Evolutionary conservation across 306 rosid species (phyloP), one percentile per base, ranked within the genome.

Genomic region (Acacia acuminata): DNA sequence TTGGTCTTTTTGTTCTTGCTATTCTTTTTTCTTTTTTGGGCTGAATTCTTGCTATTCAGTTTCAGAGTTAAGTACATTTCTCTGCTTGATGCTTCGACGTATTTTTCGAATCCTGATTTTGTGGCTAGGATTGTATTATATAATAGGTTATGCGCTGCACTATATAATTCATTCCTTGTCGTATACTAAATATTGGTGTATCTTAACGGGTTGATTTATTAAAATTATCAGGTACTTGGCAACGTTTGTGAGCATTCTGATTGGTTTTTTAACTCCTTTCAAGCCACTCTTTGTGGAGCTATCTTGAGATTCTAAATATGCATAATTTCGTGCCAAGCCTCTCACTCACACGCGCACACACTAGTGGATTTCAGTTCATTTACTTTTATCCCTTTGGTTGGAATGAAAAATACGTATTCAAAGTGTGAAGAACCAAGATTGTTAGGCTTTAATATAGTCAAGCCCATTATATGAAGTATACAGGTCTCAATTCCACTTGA

Each of bases 171-270:
- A 47, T 60, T 70, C 22, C 64, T 58, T 77, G 48, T 63, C 70
- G 50, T 15, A 3, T 83, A 61, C 34, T 64, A 58, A 71, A 40
- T 58, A 27, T 27, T 45, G 77, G 78, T 43, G 47, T 47, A 14
- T 36, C 32, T 78, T 22, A 79, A 74, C 50, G 16, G n/a, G 27
- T 73, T 47, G 60, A 50, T 79, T 79, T 79, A 34, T 84, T 60
- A 34, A 67, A 36, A 70, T 43, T 66, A 20, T 73, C 6, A 51
- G 64, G 60, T 73, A 70, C 80, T 61, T 27, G 20, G 45, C 43
- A 65, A 73, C 55, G 36, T 73, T 58, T 53, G 25, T 42, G 75
- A 63, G 22, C 19, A 38, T 73, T 71, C 8, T 53, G 60, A 44
- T 83, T 61, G 71, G 55, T 64, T 73, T 79, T 64, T 65, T 79